Conservation (phyloP, 164 flowering plant species). For the Liquidambar formosana region DNA sequence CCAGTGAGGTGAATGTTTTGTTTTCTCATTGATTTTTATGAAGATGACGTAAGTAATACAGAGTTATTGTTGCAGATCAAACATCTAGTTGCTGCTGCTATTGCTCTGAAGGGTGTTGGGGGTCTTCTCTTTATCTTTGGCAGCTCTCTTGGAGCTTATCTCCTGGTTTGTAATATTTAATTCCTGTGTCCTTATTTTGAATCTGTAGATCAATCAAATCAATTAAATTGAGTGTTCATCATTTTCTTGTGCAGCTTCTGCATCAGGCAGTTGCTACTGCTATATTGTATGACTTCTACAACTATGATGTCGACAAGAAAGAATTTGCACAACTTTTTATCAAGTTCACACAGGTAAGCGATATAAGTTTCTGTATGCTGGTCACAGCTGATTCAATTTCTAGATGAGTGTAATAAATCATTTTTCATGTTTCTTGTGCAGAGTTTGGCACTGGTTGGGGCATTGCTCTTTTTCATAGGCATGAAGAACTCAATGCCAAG, state of each 20-base stretch:
- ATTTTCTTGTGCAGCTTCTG: slow-evolving; percentile 38
- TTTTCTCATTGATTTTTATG: slow-evolving; percentile 1
- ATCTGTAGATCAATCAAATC: neutral
- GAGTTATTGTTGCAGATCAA: slow-evolving; percentile 32
- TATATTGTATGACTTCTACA: slow-evolving; percentile 74
- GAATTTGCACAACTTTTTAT: slow-evolving; percentile 53
- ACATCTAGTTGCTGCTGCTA: slow-evolving; percentile 38
- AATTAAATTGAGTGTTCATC: neutral
- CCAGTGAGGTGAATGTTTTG: neutral
- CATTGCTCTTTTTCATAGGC: slow-evolving; percentile 63
- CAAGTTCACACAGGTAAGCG: slow-evolving; percentile 63
- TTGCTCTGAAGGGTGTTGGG: slow-evolving; percentile 57
- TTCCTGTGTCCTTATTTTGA: neutral
- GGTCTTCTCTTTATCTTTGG: slow-evolving; percentile 62
- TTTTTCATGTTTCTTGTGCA: slow-evolving; percentile 20
- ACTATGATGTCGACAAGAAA: slow-evolving; percentile 56
- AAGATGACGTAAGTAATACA: neutral
- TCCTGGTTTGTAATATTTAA: slow-evolving; percentile 36
- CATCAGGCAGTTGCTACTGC: slow-evolving; percentile 56
- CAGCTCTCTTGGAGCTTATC: slow-evolving; percentile 55
- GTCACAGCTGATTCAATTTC: neutral
- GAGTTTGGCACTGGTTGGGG: slow-evolving; percentile 68
- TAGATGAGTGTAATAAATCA: neutral
- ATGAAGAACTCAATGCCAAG: slow-evolving; percentile 62
- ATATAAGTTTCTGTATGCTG: neutral